Evolutionary conservation across 208 protist species (phyloP).

Genomic region (Crithidia expoeki): DNA sequence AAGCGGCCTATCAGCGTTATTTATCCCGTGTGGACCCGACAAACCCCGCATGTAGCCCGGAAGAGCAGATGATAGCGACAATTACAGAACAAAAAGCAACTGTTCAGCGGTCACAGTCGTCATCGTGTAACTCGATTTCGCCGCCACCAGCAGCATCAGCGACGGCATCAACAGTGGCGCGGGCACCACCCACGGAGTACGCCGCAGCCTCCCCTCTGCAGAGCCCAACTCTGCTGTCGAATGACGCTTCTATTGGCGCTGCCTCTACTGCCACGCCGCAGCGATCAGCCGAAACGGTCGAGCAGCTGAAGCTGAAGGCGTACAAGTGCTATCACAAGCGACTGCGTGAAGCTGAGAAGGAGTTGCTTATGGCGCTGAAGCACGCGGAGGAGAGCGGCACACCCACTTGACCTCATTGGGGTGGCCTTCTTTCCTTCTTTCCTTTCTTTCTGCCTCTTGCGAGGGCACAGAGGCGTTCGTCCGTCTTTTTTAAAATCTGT

Average conservation of each 20-base stretch:
- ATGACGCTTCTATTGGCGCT: neutral
- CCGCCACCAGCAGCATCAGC: too few relatives aligned
- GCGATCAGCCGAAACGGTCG: constrained; percentile 10
- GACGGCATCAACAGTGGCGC: too few relatives aligned
- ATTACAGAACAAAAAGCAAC: neutral
- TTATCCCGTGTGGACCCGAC: constrained; percentile 3
- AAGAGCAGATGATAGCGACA: too few relatives aligned
- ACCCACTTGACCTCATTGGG: neutral
- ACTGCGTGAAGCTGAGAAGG: constrained; percentile 30
- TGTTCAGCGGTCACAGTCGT: too few relatives aligned
- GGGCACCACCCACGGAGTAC: too few relatives aligned
- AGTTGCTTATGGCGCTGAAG: constrained; percentile 25
- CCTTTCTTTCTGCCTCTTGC: too few relatives aligned
- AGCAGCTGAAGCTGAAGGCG: constrained; percentile 30
- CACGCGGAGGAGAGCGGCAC: constrained; percentile 17
- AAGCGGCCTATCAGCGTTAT: constrained; percentile 10
- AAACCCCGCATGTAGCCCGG: neutral
- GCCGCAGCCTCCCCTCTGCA: too few relatives aligned
- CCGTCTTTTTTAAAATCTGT: too few relatives aligned
- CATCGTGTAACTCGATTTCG: too few relatives aligned
- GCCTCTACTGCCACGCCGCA: neutral
- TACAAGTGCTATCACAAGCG: constrained; percentile 32
- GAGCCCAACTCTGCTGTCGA: too few relatives aligned
- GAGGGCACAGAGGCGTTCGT: too few relatives aligned
- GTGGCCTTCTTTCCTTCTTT: too few relatives aligned